Base-by-base conservation (phyloP, 768 basidiomycete species). In the Kwoniella bestiolae region DNA sequence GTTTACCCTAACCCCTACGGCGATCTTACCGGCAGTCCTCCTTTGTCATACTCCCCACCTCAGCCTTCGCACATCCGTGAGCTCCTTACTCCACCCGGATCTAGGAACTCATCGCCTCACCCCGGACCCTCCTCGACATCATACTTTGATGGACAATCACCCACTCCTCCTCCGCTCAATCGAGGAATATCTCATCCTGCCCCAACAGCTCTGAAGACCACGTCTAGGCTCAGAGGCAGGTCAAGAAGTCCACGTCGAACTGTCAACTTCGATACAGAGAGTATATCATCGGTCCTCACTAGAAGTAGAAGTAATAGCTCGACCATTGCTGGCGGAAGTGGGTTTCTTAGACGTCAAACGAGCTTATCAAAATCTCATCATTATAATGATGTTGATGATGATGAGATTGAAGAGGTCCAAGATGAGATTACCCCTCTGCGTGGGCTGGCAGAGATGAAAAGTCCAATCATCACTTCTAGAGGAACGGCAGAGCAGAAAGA, bases 51-150 rank as follows among this genome's bases (percentile, higher is more conserved):
- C 34, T 76, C 70, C 5, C 69, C 74, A 7, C 74, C 69, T 25
- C 74, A 73, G 44, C 74, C 71, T 23, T 60, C 71, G 9, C 63
- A 64, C 32, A 44, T 73, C n/a, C 44, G 63, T 31, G 50, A 69
- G 14, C 57, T 77, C 16, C 69, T 77, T 50, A 77, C 76, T 32
- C 76, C 76, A 16, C 76, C 73, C 7, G 66, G 63, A 16, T 75
- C 76, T 6, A 49, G 76, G 25, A 56, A 53, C 18, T 25, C 66
- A 6, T 73, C 71, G 5, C 74, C 74, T 21, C 60, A 65, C 46
- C 66, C 60, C 12, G 34, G 0, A 11, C 25, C 21, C 11, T 25
- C 60, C 14, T 52, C 60, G 5, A 41, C 31, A 44, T 47, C 46
- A 6, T 18, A 25, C 21, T 49, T 45, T 21, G 45, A 49, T 50